Percentiles rank a stretch among this genome's conserved stretches.
Conservation (phyloP, 768 basidiomycete species). For the Pholiota microspora region DNA sequence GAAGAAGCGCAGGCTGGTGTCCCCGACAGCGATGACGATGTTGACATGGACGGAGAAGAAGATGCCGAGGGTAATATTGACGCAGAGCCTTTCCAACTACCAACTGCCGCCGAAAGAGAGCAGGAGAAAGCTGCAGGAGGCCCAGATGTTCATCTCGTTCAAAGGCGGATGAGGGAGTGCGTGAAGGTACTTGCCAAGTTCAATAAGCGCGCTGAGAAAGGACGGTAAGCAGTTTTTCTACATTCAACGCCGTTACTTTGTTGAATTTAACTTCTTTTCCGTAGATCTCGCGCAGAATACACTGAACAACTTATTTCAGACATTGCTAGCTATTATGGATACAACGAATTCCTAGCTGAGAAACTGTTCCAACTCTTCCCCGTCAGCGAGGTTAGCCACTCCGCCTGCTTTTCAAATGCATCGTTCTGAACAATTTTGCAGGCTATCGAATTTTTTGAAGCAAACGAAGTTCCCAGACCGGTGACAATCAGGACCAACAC, state of each 20-base stretch:
- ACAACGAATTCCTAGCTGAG: conserved; percentile 92
- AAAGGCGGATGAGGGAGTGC: conserved; percentile 77
- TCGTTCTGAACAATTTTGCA: conserved; percentile 27
- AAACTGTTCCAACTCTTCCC: conserved; percentile 95
- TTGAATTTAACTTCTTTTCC: conserved; percentile 9
- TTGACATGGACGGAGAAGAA: conserved; percentile 39
- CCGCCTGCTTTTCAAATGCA: conserved; percentile 2
- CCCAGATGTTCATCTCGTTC: conserved; percentile 72
- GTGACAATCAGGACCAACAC: conserved; percentile 99
- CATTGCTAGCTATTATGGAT: conserved; percentile 95
- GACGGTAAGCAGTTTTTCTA: conserved; percentile 48
- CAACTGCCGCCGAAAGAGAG: conserved; percentile 69
- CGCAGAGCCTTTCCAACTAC: conserved; percentile 55
- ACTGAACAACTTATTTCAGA: conserved; percentile 84
- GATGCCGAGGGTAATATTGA: conserved; percentile 46
- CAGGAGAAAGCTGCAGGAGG: conserved; percentile 67
- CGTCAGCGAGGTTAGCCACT: conserved; percentile 72
- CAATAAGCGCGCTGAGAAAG: conserved; percentile 61
- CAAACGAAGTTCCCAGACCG: conserved; percentile 92
- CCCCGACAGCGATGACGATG: conserved; percentile 46
- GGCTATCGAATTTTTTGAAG: conserved; percentile 98
- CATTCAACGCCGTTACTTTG: not conserved
- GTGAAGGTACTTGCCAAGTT: conserved; percentile 73
- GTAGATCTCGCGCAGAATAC: conserved; percentile 87
- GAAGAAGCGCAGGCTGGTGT: conserved; percentile 58